Evolutionary conservation across 805 yeast species (phyloP).

Genomic region (Cyberlindnera meyerae): DNA sequence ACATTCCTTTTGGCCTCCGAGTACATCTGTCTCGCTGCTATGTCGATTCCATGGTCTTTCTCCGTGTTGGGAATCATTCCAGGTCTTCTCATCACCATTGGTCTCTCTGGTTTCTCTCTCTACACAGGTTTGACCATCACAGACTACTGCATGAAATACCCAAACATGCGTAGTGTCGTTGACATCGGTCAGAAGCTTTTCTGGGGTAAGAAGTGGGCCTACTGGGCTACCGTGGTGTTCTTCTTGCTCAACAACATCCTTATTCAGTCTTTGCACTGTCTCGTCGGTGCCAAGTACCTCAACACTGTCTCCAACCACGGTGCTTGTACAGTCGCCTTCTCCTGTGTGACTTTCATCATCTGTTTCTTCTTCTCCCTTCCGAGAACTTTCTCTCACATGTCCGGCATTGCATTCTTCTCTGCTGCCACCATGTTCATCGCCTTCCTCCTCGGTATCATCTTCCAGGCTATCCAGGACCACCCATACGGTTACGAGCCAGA

Average conservation of each 20-base stretch:
- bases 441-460: slow-evolving; percentile 45
- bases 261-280: slow-evolving; percentile 54
- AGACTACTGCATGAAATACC: slow-evolving; percentile 50
- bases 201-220: slow-evolving; percentile 45
- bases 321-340: slow-evolving; percentile 48
- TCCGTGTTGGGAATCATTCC: slow-evolving; percentile 56
- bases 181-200: slow-evolving; percentile 56
- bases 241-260: slow-evolving; percentile 53
- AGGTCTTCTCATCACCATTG: slow-evolving; percentile 49
- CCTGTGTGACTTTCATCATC: slow-evolving; percentile 43
- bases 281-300: slow-evolving; percentile 55
- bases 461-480: slow-evolving; percentile 48
- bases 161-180: slow-evolving; percentile 47
- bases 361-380: slow-evolving; percentile 54
- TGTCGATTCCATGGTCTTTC: slow-evolving; percentile 66
- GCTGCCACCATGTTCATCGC: slow-evolving; percentile 57
- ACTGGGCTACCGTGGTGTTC: slow-evolving; percentile 53
- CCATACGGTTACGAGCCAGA: slow-evolving; percentile 38
- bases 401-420: slow-evolving; percentile 45
- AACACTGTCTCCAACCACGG: slow-evolving; percentile 49
- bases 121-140: slow-evolving; percentile 52
- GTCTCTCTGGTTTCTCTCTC: slow-evolving; percentile 44
- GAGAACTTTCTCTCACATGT: slow-evolving; percentile 50
- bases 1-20: slow-evolving; percentile 56
- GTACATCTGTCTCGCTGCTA: slow-evolving; percentile 55